Conservation (phyloP, 1,284 basidiomycete genomes). For the Kalmanozyma brasiliensis region DNA sequence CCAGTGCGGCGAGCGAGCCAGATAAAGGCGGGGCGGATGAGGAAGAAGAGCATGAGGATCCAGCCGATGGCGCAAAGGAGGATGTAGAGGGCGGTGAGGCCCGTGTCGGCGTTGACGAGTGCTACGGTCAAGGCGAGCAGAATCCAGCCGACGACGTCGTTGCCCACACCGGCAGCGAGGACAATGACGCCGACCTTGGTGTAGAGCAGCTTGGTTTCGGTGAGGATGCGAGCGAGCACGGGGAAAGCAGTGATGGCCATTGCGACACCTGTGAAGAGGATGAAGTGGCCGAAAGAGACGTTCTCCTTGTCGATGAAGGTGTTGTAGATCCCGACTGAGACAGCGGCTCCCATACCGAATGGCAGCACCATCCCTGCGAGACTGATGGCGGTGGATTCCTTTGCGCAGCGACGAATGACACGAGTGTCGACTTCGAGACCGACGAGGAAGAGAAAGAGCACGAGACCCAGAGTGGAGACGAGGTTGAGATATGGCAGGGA, state of each 20-base stretch:
- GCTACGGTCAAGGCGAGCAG: conserved; percentile 84
- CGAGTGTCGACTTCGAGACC: conserved; percentile 88
- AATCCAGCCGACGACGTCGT: conserved; percentile 79
- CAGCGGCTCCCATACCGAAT: conserved; percentile 84
- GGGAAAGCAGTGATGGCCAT: conserved; percentile 86
- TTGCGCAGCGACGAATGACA: conserved; percentile 74
- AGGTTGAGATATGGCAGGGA: conserved; percentile 84
- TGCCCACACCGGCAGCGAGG: conserved; percentile 88
- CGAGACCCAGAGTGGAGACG: conserved; percentile 84
- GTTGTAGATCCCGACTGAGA: conserved; percentile 83
- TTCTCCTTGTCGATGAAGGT: conserved; percentile 75
- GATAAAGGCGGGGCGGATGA: conserved; percentile 74
- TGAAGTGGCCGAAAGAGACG: conserved; percentile 83
- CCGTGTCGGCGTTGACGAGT: conserved; percentile 83
- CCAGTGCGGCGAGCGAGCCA: conserved; percentile 84
- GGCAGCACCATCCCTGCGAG: conserved; percentile 78
- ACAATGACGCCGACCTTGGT: conserved; percentile 93
- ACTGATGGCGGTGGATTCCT: conserved; percentile 70
- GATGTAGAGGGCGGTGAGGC: conserved; percentile 80
- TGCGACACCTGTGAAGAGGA: conserved; percentile 91
- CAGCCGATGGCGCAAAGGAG: conserved; percentile 84
- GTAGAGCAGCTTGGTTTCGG: conserved; percentile 78
- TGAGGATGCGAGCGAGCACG: conserved; percentile 80
- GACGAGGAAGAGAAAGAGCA: conserved; percentile 79
- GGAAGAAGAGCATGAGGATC: conserved; percentile 81